Evolutionary conservation across 2,329 filamentous ascomycete species (phyloP).

Genomic region (Pseudocercospora cruenta): DNA sequence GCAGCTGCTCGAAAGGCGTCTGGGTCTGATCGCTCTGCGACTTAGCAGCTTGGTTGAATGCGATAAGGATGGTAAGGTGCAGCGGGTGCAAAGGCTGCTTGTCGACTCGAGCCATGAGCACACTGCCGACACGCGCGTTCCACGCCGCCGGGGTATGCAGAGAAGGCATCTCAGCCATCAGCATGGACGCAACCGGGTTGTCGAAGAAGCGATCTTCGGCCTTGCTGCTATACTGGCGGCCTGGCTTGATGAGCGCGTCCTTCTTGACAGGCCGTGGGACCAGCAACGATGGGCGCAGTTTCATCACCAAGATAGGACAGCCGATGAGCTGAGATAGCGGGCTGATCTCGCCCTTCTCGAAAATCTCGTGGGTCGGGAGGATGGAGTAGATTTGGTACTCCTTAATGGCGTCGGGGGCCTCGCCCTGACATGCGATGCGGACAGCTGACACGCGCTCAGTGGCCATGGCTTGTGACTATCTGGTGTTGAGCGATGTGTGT

Average conservation of each 20-base stretch:
- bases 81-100: background rate
- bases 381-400: slow-evolving; percentile 8
- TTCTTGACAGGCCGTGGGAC: background rate
- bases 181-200: background rate
- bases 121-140: slow-evolving; percentile 3
- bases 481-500: background rate
- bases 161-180: slow-evolving; percentile 2
- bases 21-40: background rate
- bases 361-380: slow-evolving; percentile 1
- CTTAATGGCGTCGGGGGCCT: background rate
- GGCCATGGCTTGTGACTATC: background rate
- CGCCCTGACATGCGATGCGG: slow-evolving; percentile 7
- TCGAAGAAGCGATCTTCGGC: background rate
- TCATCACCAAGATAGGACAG: background rate
- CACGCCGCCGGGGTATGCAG: background rate
- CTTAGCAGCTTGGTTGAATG: background rate
- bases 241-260: background rate
- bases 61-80: background rate
- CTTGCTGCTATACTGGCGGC: background rate
- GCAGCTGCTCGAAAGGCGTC: background rate
- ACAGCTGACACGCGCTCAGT: background rate
- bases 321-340: background rate
- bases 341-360: background rate
- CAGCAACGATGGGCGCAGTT: slow-evolving; percentile 11
- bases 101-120: slow-evolving; percentile 7